A percentile compares a stretch with the other conserved stretches of the same genome.
These are phyloP conservation scores for Fusarium illudens DNA, from an alignment of 2,329 filamentous ascomycete species.

Conservation along the genomic window DNA sequence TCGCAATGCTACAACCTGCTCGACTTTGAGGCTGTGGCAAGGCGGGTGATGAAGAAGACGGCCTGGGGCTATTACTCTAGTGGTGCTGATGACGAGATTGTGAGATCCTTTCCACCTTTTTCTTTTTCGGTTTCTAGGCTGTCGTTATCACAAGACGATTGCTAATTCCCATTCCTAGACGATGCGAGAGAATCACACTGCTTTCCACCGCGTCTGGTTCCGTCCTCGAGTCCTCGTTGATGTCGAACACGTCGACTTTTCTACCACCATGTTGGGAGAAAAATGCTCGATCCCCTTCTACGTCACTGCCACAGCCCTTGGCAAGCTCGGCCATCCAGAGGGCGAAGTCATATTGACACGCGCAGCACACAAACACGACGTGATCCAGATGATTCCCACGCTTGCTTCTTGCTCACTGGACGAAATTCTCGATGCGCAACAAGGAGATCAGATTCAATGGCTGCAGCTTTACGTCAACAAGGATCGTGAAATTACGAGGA, in stretches of 20 bases:
- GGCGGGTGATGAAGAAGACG: not conserved
- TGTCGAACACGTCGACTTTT: conserved; percentile 85
- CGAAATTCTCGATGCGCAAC: conserved; percentile 86
- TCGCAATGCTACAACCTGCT: conserved; percentile 11
- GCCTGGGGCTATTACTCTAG: conserved; percentile 29
- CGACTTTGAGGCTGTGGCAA: conserved; percentile 14
- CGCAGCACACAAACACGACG: conserved; percentile 82
- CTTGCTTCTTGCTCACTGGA: conserved; percentile 96
- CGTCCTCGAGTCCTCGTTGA: conserved; percentile 86
- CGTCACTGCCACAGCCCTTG: conserved; percentile 92
- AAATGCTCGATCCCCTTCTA: conserved; percentile 92
- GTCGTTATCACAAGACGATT: too few species aligned
- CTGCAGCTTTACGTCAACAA: conserved; percentile 97
- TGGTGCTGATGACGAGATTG: conserved; percentile 21
- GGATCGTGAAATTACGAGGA: conserved; percentile 87
- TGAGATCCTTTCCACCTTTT: not conserved
- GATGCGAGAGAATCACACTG: conserved; percentile 90
- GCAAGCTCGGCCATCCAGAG: conserved; percentile 91
- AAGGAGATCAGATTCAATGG: conserved; percentile 87
- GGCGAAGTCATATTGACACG: conserved; percentile 91
- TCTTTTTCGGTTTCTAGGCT: not conserved
- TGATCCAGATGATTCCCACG: conserved; percentile 98
- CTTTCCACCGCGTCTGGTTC: conserved; percentile 97
- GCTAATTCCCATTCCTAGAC: conserved; percentile 63
- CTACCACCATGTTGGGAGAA: conserved; percentile 91